Evolutionary conservation across 1,284 basidiomycete species (phyloP), one percentile per base, ranked within the genome.

Genomic region (Tilletia indica): DNA sequence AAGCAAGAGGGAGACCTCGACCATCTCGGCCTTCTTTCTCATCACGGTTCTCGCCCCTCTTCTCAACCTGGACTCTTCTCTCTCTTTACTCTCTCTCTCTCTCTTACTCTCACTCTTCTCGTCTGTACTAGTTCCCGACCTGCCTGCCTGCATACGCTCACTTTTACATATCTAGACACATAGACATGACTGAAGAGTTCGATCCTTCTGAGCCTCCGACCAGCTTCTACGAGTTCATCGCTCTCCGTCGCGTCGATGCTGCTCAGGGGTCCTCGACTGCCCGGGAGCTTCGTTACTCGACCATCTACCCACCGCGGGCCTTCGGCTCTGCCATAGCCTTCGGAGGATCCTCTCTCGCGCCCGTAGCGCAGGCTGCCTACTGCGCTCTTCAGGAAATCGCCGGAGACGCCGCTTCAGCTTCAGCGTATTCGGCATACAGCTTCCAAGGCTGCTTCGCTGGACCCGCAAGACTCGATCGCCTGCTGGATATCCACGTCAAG

Each of bases 191-290:
- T 14, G 42, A 8, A 3, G 34, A 64, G 6, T 64, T 36, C 61
- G 61, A 64, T 21, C 36, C 61, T 8, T 64, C 61, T 4, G 34
- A 64, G 61, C 61, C 34, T 5, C 61, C 61, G 36, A 64, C 34
- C 4, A 64, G 61, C 36, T 64, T 64, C 61, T 64, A 64, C 61
- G 61, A 64, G 14, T 39, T 64, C 61, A 64, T 64, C 34, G 12
- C 61, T 3, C 61, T 64, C 12, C 31, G 61, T 19, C 36, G 36
- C 38, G 21, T 54, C 51, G 38, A 64, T 39, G 16, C 8, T 8
- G n/a, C n/a, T 31, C 56, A 39, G 4, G 51, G 51, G 8, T 19
- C 51, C 8, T 3, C 34, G 3, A 16, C 34, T 3, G n/a, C 16
- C 31, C 61, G 61, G 14, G 36, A 42, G 34, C 19, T 64, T 21